Base-by-base conservation (phyloP, 352 stramenopile genomes). In the Globisporangium sylvaticum region DNA sequence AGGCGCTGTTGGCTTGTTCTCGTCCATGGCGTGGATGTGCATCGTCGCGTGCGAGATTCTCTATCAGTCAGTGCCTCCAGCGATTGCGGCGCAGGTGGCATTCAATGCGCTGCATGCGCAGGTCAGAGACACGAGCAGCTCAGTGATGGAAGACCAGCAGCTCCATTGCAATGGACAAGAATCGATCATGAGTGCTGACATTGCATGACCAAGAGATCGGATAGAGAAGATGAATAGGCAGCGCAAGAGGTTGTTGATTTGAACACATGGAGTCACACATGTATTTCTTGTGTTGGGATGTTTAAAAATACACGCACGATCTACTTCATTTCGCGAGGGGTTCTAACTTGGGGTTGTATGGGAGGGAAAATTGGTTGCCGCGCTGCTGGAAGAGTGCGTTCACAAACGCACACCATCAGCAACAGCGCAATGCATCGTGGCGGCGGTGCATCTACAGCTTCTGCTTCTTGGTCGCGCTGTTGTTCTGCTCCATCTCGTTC, bases 401-500 rank as follows among this genome's bases (percentile, higher is more conserved):
- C n/a, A n/a, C n/a, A n/a, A n/a, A n/a, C n/a, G n/a, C n/a, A n/a
- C n/a, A 10, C 22, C 7, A 20, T n/a, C 22, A 56, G 3, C 24
- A 31, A 8, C 22, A 44, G 37, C 14, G 37, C 37, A 44, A 44
- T 44, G 14, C 37, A 46, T 46, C 52, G n/a, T 37, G 52, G 24
- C 15, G 25, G n/a, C 7, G 15, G 20, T 12, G 6, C 14, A 18
- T 50, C 32, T 74, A 77, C 29, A 69, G 50, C 73, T 90, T 90
- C 68, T 90, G 81, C 59, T 86, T 87, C 72, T 90, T 90, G n/a
- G 62, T 64, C 27, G 24, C 68, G 20, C 76, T 54, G 37, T 62
- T 69, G 31, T 78, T 74, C 53, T 87, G 71, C 72, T 93, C 83
- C 67, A 90, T 80, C 69, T 93, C 85, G 58, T 93, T 93, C 3